Conservation (phyloP, 1,284 basidiomycete species). For the Porogramme epimiltina region DNA sequence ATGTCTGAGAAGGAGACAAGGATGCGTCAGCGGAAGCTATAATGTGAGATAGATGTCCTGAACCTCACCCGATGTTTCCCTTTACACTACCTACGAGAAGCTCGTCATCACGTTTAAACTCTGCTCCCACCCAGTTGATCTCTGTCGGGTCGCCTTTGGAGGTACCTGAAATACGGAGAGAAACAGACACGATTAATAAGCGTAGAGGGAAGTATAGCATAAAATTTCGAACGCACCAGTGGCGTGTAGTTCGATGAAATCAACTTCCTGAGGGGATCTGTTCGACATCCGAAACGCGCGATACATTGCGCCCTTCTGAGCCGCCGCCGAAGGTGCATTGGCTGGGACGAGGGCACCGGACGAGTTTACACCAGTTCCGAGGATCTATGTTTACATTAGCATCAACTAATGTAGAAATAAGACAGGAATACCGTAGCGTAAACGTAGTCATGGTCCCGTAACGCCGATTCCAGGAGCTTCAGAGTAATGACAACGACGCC, state of each 20-base stretch:
- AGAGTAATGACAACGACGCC: conserved; percentile 29
- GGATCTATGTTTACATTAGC: conserved; percentile 29
- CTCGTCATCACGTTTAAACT: conserved; percentile 32
- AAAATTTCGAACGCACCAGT: conserved; percentile 34
- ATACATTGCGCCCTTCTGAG: conserved; percentile 37
- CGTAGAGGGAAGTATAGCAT: not conserved
- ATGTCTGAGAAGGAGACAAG: conserved; percentile 32
- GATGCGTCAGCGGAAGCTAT: conserved; percentile 21
- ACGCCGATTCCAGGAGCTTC: conserved; percentile 28
- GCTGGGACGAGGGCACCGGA: conserved; percentile 38
- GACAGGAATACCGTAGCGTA: conserved; percentile 21
- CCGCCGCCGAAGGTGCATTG: conserved; percentile 38
- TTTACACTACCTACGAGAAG: conserved; percentile 46
- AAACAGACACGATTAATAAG: not conserved
- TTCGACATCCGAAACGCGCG: conserved; percentile 31
- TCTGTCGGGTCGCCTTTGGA: conserved; percentile 50
- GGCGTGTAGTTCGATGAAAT: conserved; percentile 51
- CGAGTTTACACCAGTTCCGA: conserved; percentile 41
- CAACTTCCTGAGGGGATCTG: conserved; percentile 39
- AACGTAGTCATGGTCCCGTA: conserved; percentile 31
- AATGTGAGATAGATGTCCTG: conserved; percentile 24
- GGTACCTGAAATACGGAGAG: conserved; percentile 31
- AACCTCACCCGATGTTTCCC: conserved; percentile 45
- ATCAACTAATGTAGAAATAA: not conserved
- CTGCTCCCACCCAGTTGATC: conserved; percentile 46